Evolutionary conservation across 768 basidiomycete species (phyloP), one percentile per base, ranked within the genome.

Genomic region (Kwoniella dejecticola): DNA sequence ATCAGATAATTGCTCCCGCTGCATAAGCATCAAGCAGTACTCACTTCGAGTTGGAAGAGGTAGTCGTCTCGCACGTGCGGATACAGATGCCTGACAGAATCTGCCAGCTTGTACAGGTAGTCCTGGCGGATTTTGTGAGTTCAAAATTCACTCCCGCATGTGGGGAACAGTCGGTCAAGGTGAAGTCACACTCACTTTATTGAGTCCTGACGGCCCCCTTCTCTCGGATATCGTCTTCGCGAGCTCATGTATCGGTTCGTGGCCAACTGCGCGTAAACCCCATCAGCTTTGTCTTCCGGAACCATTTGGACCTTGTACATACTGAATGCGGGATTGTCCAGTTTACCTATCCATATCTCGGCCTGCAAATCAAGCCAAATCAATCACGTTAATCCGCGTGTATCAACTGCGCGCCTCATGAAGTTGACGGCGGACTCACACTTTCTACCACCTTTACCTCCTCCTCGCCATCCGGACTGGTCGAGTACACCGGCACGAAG

Each of bases 321-420:
- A 94, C 92, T 82, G 76, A 97, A 96, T 0, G 90, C 91, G 0
- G 91, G 90, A 65, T 95, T 96, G 64, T 90, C 87, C 12, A 86
- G 85, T 42, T 86, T 84, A 2, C 92, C 94, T 6, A 96, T 90
- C 73, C 95, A 97, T 60, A 91, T 89, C 86, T 69, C 61, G 1
- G 60, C 62, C 55, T 70, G 21, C 15, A 24, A 21, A 4, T 3
- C 12, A n/a, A n/a, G n/a, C 29, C 52, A 23, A 40, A 38, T 21
- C 36, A 26, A 53, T 4, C 50, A 4, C 57, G 7, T 33, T 36
- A 7, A 17, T 12, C 19, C 26, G 15, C 36, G 31, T n/a, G n/a
- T n/a, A n/a, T n/a, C n/a, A n/a, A n/a, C n/a, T n/a, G n/a, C n/a
- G n/a, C n/a, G n/a, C n/a, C n/a, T n/a, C n/a, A n/a, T n/a, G n/a